A percentile compares a stretch with the other conserved stretches of the same genome.
These are phyloP conservation scores for Terfezia boudieri DNA, from an alignment of 495 filamentous ascomycete species.

Conservation along the genomic window DNA sequence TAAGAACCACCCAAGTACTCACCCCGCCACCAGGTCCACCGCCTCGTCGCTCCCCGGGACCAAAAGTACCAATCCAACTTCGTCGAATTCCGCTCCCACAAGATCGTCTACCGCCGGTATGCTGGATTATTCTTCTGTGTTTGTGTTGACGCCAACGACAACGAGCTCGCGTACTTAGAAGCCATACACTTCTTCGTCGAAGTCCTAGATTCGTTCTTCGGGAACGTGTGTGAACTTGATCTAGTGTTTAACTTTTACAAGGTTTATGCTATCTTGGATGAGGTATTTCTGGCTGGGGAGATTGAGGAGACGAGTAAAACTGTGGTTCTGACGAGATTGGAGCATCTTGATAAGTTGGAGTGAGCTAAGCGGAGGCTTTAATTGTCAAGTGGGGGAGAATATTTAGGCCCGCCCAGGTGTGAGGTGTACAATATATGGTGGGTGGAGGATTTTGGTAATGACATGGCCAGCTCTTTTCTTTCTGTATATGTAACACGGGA, in stretches of 20 bases:
- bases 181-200: conserved; percentile 99
- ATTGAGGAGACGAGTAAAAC: conserved; percentile 97
- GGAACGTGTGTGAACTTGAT: conserved; percentile 97
- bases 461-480: too few relatives aligned
- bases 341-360: conserved; percentile 92
- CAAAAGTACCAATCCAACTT: conserved; percentile 99
- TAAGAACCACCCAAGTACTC: background rate
- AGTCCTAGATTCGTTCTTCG: conserved; percentile 93
- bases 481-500: too few relatives aligned
- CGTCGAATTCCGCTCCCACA: conserved; percentile 80
- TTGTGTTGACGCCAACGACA: conserved; percentile 96
- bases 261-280: conserved; percentile 95
- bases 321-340: conserved; percentile 79
- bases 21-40: conserved; percentile 48
- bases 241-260: conserved; percentile 97
- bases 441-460: background rate
- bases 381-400: background rate
- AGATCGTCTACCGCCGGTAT: conserved; percentile 91
- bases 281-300: conserved; percentile 91
- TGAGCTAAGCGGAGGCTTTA: conserved; percentile 20
- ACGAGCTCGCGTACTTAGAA: conserved; percentile 90
- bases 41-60: conserved; percentile 86
- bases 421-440: background rate
- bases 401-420: background rate
- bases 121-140: conserved; percentile 97